These are phyloP conservation scores for Protomyces gravidus DNA, from an alignment of 1,139 yeast species.

Conservation along the genomic window DNA sequence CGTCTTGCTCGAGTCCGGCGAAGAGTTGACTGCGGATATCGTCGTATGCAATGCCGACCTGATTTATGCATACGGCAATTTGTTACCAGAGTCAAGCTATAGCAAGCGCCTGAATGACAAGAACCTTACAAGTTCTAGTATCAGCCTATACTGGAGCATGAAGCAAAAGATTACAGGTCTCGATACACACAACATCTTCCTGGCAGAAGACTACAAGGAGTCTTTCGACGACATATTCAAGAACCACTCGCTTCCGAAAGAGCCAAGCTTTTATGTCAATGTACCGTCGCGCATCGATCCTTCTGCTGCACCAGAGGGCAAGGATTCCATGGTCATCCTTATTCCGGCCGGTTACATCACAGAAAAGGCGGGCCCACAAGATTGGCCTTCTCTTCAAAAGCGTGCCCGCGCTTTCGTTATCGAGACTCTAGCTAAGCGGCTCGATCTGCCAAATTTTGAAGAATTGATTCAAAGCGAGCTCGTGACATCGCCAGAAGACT, in stretches of 20 bases:
- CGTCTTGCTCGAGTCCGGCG: slow-evolving; percentile 27
- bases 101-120: slow-evolving; percentile 16
- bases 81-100: slow-evolving; percentile 22
- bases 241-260: slow-evolving; percentile 13
- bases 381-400: slow-evolving; percentile 15
- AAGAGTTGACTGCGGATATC: slow-evolving; percentile 16
- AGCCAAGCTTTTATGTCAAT: slow-evolving; percentile 27
- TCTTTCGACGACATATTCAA: slow-evolving; percentile 28
- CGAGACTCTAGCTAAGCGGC: slow-evolving; percentile 18
- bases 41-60: slow-evolving; percentile 28
- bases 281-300: slow-evolving; percentile 28
- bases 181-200: slow-evolving; percentile 29
- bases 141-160: slow-evolving; percentile 28
- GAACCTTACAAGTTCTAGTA: slow-evolving; percentile 24
- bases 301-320: slow-evolving; percentile 24
- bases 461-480: slow-evolving; percentile 18
- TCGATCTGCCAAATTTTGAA: slow-evolving; percentile 13
- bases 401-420: slow-evolving; percentile 22
- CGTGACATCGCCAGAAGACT: slow-evolving; percentile 23
- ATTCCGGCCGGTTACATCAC: slow-evolving; percentile 29
- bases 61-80: slow-evolving; percentile 21
- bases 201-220: slow-evolving; percentile 28
- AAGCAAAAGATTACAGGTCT: slow-evolving; percentile 22
- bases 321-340: slow-evolving; percentile 23
- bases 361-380: slow-evolving; percentile 25